phyloP scores from a whole-genome alignment of 2,329 filamentous ascomycete species.

The Ascochyta koolunga region DNA sequence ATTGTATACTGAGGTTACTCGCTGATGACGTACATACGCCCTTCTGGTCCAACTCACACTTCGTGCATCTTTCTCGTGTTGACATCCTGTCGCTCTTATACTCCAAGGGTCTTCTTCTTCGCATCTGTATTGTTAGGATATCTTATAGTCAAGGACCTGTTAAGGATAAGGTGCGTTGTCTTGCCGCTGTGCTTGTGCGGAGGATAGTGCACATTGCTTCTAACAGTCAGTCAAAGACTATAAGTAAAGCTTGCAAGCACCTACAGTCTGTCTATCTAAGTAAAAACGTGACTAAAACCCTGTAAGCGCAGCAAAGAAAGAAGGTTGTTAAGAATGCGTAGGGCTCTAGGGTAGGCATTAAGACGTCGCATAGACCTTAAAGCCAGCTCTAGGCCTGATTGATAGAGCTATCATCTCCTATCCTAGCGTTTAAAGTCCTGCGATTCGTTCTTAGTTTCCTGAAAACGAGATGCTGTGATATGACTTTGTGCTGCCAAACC shows the following conservation, averaged over 20 bases:
- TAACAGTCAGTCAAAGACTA: conserved; percentile 6
- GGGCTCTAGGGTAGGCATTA: too few species aligned
- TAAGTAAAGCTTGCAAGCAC: conserved; percentile 26
- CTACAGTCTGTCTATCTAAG: conserved; percentile 74
- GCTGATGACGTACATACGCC: conserved; percentile 71
- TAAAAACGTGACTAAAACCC: conserved; percentile 73
- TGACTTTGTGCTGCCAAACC: too few species aligned
- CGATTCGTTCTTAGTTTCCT: too few species aligned
- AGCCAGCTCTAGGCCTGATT: too few species aligned
- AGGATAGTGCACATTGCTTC: conserved; percentile 66
- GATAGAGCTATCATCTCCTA: too few species aligned
- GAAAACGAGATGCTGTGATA: too few species aligned
- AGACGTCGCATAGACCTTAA: too few species aligned
- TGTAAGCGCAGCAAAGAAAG: conserved; percentile 59
- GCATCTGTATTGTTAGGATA: conserved; percentile 66
- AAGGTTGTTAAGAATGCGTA: too few species aligned
- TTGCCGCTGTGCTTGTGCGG: conserved; percentile 69
- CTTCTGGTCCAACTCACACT: conserved; percentile 70
- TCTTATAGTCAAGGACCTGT: conserved; percentile 68
- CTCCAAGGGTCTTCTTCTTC: conserved; percentile 64
- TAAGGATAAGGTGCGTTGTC: conserved; percentile 72
- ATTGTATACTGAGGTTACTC: conserved; percentile 46
- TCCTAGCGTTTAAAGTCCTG: too few species aligned
- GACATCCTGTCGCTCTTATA: conserved; percentile 69
- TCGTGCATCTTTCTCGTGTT: conserved; percentile 69